Conservation (phyloP, 768 basidiomycete genomes). For the Tephrocybe sp. region DNA sequence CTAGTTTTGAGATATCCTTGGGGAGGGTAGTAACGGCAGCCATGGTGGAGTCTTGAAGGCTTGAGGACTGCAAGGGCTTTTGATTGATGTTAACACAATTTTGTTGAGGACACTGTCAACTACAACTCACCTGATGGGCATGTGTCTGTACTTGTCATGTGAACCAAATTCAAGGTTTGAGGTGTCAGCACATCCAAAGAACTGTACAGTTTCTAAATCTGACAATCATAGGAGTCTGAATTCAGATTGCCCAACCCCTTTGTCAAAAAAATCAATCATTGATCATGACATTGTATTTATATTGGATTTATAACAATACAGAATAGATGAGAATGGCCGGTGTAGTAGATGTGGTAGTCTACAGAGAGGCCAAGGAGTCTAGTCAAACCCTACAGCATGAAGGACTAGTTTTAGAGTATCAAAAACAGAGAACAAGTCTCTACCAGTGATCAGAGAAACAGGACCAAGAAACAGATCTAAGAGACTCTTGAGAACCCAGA, state of each 20-base stretch:
- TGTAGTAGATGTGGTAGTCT: no score
- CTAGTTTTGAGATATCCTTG: constrained; percentile 78
- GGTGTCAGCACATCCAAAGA: constrained; percentile 36
- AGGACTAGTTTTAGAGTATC: no score
- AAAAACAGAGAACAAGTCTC: no score
- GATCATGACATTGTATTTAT: no score
- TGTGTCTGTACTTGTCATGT: constrained; percentile 51
- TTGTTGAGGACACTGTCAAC: constrained; percentile 30
- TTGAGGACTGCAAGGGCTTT: constrained; percentile 31
- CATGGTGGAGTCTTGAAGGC: constrained; percentile 50
- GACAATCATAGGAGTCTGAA: constrained; percentile 1
- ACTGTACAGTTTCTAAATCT: constrained; percentile 42
- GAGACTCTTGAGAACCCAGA: no score
- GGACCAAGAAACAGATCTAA: no score
- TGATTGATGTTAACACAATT: constrained; percentile 21
- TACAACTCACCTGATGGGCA: constrained; percentile 32
- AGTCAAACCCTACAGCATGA: no score
- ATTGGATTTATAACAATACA: no score
- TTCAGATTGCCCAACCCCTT: neutral
- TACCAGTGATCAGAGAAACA: no score
- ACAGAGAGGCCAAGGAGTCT: no score
- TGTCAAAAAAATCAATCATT: no score
- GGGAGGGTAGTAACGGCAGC: constrained; percentile 71
- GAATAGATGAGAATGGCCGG: no score
- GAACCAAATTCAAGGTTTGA: constrained; percentile 43